Percentiles rank a stretch among this genome's conserved stretches.
Conservation (phyloP, 2,329 filamentous ascomycete genomes). For the Calonectria montana region DNA sequence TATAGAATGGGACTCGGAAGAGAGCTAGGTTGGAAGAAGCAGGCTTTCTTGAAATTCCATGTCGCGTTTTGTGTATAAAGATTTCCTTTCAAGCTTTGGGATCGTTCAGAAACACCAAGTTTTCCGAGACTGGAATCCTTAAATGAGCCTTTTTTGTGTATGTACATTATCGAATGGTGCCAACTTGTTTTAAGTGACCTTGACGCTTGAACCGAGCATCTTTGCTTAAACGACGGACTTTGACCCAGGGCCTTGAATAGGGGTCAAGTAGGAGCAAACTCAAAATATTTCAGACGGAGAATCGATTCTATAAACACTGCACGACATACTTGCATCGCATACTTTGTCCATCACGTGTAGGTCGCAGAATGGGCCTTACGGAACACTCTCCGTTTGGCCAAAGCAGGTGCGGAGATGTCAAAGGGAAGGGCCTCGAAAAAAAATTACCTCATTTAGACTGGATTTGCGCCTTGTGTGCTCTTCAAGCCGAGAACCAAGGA, state of each 20-base stretch:
- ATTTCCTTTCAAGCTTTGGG: background rate
- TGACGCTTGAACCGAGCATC: no score
- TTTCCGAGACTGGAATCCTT: background rate
- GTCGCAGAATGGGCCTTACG: slow-evolving; percentile 32
- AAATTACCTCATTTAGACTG: background rate
- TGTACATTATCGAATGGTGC: background rate
- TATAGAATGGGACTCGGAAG: background rate
- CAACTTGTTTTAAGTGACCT: background rate
- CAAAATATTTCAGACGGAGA: background rate
- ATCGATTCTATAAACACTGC: slow-evolving; percentile 30
- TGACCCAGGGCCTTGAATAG: background rate
- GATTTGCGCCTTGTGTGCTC: background rate
- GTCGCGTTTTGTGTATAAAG: background rate
- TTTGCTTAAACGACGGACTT: background rate
- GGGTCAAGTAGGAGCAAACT: background rate
- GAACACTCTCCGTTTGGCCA: slow-evolving; percentile 15
- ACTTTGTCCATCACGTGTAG: slow-evolving; percentile 31
- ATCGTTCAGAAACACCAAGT: background rate
- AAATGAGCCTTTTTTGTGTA: background rate
- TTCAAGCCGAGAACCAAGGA: background rate
- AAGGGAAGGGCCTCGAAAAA: background rate
- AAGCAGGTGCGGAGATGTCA: background rate
- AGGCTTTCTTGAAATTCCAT: background rate
- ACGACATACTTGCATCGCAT: slow-evolving; percentile 37
- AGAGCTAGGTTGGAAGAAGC: background rate